phyloP scores from a whole-genome alignment of 257 asterid genomes.

The Solanum rostratum region DNA sequence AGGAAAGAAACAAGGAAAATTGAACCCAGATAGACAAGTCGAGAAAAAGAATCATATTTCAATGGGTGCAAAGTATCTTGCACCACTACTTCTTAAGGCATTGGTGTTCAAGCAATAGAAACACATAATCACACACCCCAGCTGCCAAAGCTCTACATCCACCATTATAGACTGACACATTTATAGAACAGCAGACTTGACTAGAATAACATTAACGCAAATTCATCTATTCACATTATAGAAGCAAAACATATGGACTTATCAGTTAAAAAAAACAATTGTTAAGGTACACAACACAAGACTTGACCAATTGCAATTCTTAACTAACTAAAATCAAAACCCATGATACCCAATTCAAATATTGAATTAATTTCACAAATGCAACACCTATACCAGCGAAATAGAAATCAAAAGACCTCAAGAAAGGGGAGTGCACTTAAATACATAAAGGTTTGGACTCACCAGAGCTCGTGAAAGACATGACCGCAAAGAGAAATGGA shows the following conservation, averaged over 20 bases:
- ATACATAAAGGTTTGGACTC: neutral
- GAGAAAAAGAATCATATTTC: neutral
- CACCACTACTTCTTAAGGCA: neutral
- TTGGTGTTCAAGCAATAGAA: neutral
- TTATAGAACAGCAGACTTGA: neutral
- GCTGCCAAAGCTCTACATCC: neutral
- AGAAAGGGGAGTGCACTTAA: neutral
- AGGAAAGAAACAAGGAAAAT: neutral
- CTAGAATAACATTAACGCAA: neutral
- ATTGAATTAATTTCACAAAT: neutral
- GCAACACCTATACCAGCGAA: neutral
- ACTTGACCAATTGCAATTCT: neutral
- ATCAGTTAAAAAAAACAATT: neutral
- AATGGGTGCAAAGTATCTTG: neutral
- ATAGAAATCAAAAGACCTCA: neutral
- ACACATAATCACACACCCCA: neutral
- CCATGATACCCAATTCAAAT: neutral
- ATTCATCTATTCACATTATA: neutral
- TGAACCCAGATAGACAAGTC: neutral
- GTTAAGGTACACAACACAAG: neutral
- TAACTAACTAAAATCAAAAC: neutral
- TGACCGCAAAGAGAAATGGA: slow-evolving; percentile 89
- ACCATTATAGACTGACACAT: neutral
- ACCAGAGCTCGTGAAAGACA: slow-evolving; percentile 98
- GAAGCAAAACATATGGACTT: neutral